Evolutionary conservation across 1,139 yeast species (phyloP).

Genomic region (Suhomyces terraborum): DNA sequence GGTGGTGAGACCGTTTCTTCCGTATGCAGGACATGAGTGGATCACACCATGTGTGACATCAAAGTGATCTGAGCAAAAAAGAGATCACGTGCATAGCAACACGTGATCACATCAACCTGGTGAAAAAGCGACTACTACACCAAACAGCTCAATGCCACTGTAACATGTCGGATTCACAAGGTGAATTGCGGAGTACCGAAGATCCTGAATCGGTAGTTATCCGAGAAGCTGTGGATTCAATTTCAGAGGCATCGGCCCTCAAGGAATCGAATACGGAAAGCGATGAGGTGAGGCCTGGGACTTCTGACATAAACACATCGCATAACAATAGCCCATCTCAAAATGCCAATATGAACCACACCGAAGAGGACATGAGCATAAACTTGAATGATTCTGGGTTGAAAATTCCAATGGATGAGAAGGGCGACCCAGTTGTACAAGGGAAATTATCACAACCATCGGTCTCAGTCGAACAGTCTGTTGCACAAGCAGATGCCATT

Average conservation of each 20-base stretch:
- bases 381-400: background rate
- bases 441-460: background rate
- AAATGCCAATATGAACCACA: too few relatives aligned
- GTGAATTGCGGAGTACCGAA: constrained; percentile 1
- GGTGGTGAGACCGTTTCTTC: too few relatives aligned
- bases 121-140: constrained; percentile 4
- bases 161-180: constrained; percentile 7
- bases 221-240: background rate
- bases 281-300: background rate
- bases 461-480: background rate
- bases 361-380: too few relatives aligned
- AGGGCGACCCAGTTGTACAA: background rate
- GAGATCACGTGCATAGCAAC: too few relatives aligned
- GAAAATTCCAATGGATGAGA: background rate
- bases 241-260: background rate
- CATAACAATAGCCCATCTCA: background rate
- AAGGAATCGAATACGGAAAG: background rate
- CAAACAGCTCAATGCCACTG: constrained; percentile 2
- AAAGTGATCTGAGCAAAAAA: too few relatives aligned
- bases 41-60: too few relatives aligned
- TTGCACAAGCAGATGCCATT: background rate
- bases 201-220: background rate
- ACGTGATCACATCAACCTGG: background rate
- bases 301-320: background rate
- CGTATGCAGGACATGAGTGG: too few relatives aligned